Base-by-base conservation (phyloP, 192 early-diverging fungal genomes). In the Coemansia javaensis region DNA sequence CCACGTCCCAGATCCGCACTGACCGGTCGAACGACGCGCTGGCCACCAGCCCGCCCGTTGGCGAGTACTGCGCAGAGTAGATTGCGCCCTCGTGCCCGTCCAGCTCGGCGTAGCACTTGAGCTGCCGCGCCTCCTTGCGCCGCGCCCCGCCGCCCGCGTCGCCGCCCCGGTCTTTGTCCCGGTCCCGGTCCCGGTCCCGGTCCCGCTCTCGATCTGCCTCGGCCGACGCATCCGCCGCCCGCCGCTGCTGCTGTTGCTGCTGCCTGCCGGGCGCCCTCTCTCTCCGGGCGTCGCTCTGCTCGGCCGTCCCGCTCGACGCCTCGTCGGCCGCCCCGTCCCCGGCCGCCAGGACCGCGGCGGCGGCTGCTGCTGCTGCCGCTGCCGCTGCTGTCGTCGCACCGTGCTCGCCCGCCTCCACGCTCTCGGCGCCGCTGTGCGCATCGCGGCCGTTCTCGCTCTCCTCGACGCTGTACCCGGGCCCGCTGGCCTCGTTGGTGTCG, bases 1-100 rank as follows among this genome's bases (percentile, higher is more conserved):
- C 47, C 12, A 64, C 70, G 57, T 95, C 92, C 91, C 92, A 97
- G 27, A 97, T 79, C 40, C 90, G 78, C 27, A 97, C 82, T 7
- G 90, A 87, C 65, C 90, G 89, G 75, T 97, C 94, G 77, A 97
- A 95, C 9, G 90, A 93, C 5, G 91, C 94, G 6, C 93, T 90
- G 4, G 87, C 90, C 5, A 97, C 68, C 28, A 85, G 81, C 23
- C 80, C 79, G 17, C 88, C 90, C 40, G 83, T 79, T 5, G 85
- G 88, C 11, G 94, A 90, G 62, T 90, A 97, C 50, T 89, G 81
- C 5, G 91, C 80, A 8, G 86, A 68, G 71, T 95, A 94, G n/a
- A 97, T 84, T 8, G 93, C 94, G 2, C 92, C 94, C 20, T 50
- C 66, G 58, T 97, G 94, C 13, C 90, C 91, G 70, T 93, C 72